phyloP scores from a whole-genome alignment of 2,329 filamentous ascomycete genomes.

The Magnaporthiopsis poae region DNA sequence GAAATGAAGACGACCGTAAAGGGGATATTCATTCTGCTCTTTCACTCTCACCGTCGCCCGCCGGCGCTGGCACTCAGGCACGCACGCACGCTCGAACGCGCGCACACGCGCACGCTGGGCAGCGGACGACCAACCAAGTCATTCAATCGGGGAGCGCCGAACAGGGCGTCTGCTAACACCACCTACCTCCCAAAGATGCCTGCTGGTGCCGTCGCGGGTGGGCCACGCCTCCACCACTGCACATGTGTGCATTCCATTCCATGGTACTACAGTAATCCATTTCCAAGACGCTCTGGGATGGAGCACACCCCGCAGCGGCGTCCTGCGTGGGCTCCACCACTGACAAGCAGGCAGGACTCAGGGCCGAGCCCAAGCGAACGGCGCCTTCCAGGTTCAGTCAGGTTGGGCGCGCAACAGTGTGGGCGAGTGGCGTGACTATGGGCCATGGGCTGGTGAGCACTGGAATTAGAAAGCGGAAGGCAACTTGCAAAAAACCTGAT shows the following conservation, averaged over 20 bases:
- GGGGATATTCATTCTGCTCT: too few species aligned
- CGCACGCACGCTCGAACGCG: too few species aligned
- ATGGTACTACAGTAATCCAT: neutral
- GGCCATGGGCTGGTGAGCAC: neutral
- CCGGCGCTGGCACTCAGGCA: too few species aligned
- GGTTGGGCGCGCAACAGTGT: neutral
- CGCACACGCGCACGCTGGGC: too few species aligned
- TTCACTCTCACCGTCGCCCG: too few species aligned
- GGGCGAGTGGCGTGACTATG: neutral
- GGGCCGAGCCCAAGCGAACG: neutral
- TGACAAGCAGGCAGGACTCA: neutral
- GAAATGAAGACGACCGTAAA: too few species aligned
- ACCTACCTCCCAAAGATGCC: neutral
- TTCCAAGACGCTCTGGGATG: neutral
- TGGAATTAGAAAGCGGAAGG: neutral
- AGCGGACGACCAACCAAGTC: too few species aligned
- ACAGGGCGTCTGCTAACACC: neutral
- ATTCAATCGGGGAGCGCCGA: too few species aligned
- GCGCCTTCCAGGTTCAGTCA: neutral
- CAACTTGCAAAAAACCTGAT: neutral
- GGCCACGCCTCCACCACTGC: too few species aligned
- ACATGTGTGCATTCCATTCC: neutral
- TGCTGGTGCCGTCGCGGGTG: neutral
- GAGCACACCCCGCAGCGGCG: neutral
- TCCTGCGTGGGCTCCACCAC: neutral